Conservation (phyloP, 208 protist genomes). For the Acanthamoeba culbertsoni region DNA sequence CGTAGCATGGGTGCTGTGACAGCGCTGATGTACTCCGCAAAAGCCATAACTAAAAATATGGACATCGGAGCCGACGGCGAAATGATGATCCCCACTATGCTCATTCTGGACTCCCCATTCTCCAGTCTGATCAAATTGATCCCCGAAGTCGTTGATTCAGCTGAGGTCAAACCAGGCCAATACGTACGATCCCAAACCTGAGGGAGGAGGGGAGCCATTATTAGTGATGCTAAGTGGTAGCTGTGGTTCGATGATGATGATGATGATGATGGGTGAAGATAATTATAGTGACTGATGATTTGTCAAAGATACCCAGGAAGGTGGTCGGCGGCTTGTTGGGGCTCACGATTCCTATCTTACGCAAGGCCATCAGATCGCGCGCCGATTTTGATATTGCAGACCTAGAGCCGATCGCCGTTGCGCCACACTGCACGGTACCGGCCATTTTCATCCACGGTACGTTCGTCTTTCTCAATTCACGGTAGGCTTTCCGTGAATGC, state of each 20-base stretch:
- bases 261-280: no score
- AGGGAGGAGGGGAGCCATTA: neutral
- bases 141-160: slow-evolving; percentile 14
- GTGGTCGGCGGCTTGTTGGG: neutral
- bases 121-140: slow-evolving; percentile 21
- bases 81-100: neutral
- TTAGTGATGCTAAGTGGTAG: no score
- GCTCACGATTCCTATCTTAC: neutral
- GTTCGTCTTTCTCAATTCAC: neutral
- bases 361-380: neutral
- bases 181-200: neutral
- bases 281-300: no score
- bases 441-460: neutral
- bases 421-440: neutral
- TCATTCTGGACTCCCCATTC: slow-evolving; percentile 37
- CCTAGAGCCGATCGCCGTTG: neutral
- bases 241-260: no score
- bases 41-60: neutral
- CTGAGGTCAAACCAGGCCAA: neutral
- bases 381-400: slow-evolving; percentile 36
- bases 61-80: neutral
- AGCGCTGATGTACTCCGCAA: slow-evolving; percentile 16
- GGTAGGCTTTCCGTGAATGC: neutral
- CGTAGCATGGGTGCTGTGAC: slow-evolving; percentile 47
- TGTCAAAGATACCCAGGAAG: slow-evolving; percentile 34